phyloP scores from a whole-genome alignment of 2,329 filamentous ascomycete genomes.

The Rhytidhysteron rufulum region DNA sequence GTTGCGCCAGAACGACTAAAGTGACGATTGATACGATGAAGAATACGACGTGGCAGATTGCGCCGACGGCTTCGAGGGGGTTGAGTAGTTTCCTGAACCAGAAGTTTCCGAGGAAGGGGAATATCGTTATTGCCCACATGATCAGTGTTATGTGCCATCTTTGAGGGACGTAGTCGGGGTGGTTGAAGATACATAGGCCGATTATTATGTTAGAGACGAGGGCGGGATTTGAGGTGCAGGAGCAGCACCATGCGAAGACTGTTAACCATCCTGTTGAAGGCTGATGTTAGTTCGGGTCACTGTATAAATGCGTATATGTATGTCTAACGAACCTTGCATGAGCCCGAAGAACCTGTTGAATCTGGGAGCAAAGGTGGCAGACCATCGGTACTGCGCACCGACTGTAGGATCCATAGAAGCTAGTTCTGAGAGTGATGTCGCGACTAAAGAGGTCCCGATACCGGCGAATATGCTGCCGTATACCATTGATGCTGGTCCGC shows the following conservation, averaged over 20 bases:
- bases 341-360: slow-evolving; percentile 20
- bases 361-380: slow-evolving; percentile 18
- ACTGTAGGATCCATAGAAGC: slow-evolving; percentile 26
- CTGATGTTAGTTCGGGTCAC: slow-evolving; percentile 28
- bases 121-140: slow-evolving; percentile 38
- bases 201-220: slow-evolving; percentile 19
- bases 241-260: slow-evolving; percentile 35
- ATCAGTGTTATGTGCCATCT: slow-evolving; percentile 48
- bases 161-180: slow-evolving; percentile 28
- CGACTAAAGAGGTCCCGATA: slow-evolving; percentile 24
- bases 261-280: slow-evolving; percentile 39
- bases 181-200: slow-evolving; percentile 30
- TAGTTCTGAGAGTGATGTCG: slow-evolving; percentile 26
- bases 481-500: slow-evolving; percentile 22
- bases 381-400: slow-evolving; percentile 28
- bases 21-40: slow-evolving; percentile 48
- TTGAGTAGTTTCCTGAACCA: slow-evolving; percentile 42
- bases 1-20: slow-evolving; percentile 40
- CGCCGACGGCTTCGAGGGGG: slow-evolving; percentile 41
- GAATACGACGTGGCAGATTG: slow-evolving; percentile 46
- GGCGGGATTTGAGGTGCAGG: slow-evolving; percentile 21
- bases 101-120: slow-evolving; percentile 41
- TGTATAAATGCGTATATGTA: background rate
- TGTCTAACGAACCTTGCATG: slow-evolving; percentile 16
- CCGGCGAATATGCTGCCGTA: slow-evolving; percentile 24